These are phyloP conservation scores for Streptanthus diversifolius DNA, from an alignment of 345 rosid species.

Conservation along the genomic window DNA sequence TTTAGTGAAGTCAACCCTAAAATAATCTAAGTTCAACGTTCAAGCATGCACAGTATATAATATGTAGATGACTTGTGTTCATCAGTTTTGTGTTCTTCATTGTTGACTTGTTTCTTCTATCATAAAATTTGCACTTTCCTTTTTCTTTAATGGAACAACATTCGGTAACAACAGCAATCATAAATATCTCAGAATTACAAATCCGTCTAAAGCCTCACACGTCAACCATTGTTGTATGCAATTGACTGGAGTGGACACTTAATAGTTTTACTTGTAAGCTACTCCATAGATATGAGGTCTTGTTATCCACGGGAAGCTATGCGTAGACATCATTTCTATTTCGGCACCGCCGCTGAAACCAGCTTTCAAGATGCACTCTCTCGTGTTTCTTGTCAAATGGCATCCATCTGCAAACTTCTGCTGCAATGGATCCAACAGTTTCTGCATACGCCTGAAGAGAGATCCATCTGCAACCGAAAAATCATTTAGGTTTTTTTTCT, in stretches of 20 bases:
- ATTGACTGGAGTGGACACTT: not conserved
- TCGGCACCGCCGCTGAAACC: slow-evolving; percentile 53
- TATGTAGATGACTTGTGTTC: too few relatives aligned
- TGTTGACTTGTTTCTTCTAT: not conserved
- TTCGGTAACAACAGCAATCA: not conserved
- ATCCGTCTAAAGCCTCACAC: not conserved
- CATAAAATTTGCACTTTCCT: not conserved
- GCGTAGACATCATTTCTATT: slow-evolving; percentile 38
- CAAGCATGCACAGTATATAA: too few relatives aligned
- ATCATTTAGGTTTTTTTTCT: not conserved
- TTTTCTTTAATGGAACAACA: not conserved
- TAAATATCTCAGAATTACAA: not conserved
- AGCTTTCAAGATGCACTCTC: slow-evolving; percentile 51
- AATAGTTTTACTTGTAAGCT: slow-evolving; percentile 47
- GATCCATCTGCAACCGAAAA: slow-evolving; percentile 27
- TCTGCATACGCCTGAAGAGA: slow-evolving; percentile 41
- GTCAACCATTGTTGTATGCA: not conserved
- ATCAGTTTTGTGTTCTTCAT: not conserved
- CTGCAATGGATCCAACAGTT: slow-evolving; percentile 63
- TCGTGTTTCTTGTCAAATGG: slow-evolving; percentile 70
- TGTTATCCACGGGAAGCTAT: slow-evolving; percentile 41
- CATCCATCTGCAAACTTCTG: slow-evolving; percentile 67
- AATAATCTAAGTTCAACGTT: not conserved
- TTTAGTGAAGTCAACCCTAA: too few relatives aligned
- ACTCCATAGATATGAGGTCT: slow-evolving; percentile 70